A percentile compares a stretch with the other conserved stretches of the same genome.
Evolutionary conservation across 345 rosid species (phyloP).

Genomic region (Heritiera fomes): DNA sequence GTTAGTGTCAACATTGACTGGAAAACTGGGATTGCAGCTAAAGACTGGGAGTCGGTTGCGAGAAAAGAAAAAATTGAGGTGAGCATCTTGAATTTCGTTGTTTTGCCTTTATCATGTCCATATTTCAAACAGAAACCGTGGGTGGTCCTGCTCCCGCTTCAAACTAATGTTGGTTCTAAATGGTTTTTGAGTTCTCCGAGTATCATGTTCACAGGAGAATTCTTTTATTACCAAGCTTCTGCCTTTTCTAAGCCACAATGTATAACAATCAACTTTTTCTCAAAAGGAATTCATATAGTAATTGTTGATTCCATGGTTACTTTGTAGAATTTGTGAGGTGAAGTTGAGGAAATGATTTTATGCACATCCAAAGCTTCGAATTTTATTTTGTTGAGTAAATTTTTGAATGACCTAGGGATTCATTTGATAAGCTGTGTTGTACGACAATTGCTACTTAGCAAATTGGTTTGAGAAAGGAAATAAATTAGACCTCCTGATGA

Average conservation of each 20-base stretch:
- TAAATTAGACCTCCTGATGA: neutral
- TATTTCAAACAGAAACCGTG: neutral
- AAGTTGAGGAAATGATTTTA: neutral
- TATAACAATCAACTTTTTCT: neutral
- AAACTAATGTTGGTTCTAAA: neutral
- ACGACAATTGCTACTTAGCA: neutral
- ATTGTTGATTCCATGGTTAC: neutral
- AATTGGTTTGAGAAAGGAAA: constrained; percentile 3
- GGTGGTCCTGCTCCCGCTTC: neutral
- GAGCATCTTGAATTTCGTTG: neutral
- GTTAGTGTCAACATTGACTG: constrained; percentile 75
- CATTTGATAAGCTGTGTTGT: constrained; percentile 1
- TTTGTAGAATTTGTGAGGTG: neutral
- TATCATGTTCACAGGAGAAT: neutral
- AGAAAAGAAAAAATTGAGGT: constrained; percentile 89
- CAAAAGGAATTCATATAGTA: neutral
- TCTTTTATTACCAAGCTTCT: neutral
- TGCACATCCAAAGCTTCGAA: neutral
- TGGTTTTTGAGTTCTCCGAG: neutral
- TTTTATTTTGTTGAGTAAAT: neutral
- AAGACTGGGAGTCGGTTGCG: constrained; percentile 97
- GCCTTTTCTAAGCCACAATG: neutral
- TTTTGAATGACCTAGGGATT: neutral
- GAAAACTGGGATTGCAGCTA: constrained; percentile 88
- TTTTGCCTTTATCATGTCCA: neutral